Base-by-base conservation (phyloP, 768 basidiomycete genomes). In the Butyriboletus loyo region DNA sequence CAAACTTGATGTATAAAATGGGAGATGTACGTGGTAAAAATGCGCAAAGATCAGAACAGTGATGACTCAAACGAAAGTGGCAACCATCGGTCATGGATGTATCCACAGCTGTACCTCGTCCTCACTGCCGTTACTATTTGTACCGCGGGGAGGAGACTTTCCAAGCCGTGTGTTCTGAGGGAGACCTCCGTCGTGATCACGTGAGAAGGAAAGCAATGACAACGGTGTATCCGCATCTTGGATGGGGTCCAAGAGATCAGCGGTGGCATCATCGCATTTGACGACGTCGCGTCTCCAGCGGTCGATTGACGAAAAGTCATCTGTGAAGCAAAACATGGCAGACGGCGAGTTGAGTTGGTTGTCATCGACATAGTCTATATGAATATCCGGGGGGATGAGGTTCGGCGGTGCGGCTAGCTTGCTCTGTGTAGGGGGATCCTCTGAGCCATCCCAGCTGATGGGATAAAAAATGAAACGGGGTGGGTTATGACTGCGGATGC, bases 261-360 rank as follows among this genome's bases (percentile, higher is more conserved):
- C 31, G 17, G 27, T 34, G 37, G 9, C 42, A n/a, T 42, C 45
- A 19, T 24, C 42, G 25, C 49, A 47, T 28, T 56, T 35, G 28
- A 55, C 48, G 17, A 64, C 52, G 40, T 55, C 46, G 34, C 39
- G 59, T 49, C 63, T 64, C 63, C 63, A 64, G 19, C 41, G 56
- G 44, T 64, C 60, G 31, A 64, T 65, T 6, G 55, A 62, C 39
- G 32, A 49, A 28, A 57, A 64, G 21, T 62, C 58, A 42, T 70
- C 61, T 21, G 56, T 49, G 7, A 54, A 54, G 25, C 35, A 61
- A 28, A 57, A 60, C 9, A 63, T 58, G 24, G 60, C 56, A 5
- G 57, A 58, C 37, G 58, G 55, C 31, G 53, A 57, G 49, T 50
- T 64, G 50, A 75, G 66, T 36, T 74, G 61, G 46, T 73, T 77